Evolutionary conservation across 106 monocot species (phyloP).

Genomic region (Platanthera zijinensis): DNA sequence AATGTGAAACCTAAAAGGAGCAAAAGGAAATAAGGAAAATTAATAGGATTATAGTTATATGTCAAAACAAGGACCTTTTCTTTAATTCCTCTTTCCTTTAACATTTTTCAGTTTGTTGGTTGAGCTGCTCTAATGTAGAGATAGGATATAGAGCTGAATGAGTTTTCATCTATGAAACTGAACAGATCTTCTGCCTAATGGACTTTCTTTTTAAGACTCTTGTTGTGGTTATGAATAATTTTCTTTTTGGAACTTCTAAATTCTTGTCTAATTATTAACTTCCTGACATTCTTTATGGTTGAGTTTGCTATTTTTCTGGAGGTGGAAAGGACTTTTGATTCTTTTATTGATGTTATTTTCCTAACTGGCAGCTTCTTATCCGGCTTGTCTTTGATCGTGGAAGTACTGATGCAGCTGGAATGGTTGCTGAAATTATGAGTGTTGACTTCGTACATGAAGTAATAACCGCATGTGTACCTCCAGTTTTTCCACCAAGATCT

Average conservation of each 20-base stretch:
- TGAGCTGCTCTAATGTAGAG: neutral
- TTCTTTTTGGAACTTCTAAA: neutral
- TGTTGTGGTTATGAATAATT: neutral
- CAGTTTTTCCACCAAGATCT: conserved; percentile 78
- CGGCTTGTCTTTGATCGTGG: conserved; percentile 87
- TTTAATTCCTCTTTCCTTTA: neutral
- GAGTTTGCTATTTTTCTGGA: neutral
- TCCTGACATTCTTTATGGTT: neutral
- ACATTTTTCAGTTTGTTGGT: neutral
- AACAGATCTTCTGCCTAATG: neutral
- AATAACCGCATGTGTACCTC: conserved; percentile 91
- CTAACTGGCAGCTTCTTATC: conserved; percentile 60
- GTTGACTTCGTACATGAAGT: conserved; percentile 97
- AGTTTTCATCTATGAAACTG: neutral
- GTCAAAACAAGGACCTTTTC: too few relatives aligned
- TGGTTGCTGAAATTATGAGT: conserved; percentile 87
- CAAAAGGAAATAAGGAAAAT: too few relatives aligned
- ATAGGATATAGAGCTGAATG: neutral
- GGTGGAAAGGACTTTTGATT: neutral
- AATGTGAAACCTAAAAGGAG: too few relatives aligned
- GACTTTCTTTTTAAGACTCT: neutral
- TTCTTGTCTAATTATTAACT: neutral
- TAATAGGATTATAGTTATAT: too few relatives aligned
- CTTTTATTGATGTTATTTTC: conserved; percentile 1
- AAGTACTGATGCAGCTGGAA: conserved; percentile 94